Base-by-base conservation (phyloP, 257 asterid genomes). In the Mentha longifolia region DNA sequence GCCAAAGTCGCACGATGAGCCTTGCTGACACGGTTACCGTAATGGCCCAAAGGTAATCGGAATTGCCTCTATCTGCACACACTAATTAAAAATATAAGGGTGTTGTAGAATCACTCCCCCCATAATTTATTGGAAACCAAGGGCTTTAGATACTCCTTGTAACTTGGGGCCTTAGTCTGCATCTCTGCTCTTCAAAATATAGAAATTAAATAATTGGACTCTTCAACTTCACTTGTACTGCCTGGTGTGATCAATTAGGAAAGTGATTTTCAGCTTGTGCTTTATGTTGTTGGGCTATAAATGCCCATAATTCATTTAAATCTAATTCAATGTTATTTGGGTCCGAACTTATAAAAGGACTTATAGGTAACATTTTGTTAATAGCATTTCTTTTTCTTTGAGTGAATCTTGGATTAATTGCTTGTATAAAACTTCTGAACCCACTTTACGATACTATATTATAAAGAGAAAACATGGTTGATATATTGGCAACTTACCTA, bases 1-100 rank as follows among this genome's bases (percentile, higher is more conserved):
- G 99, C 75, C 97, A 91, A 84, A 94, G 98, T 77, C 92, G 93
- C 69, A 91, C 97, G 0, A 85, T 95, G 97, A 88, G 98, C 84
- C 89, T 95, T 55, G 92, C 97, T 42, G 97, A 95, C 72, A 95
- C 98, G 71, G 99, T 95, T 14, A 78, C 92, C 31, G 98, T 92
- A 71, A 95, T 95, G 99, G 99, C 98, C 42, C 98, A 89, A 75
- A 95, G 98, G 99, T 94, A 81, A 45, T 42, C 46, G 22, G 43
- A 67, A 67, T 69, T 66, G 33, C 63, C 64, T 71, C 35, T 55
- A 15, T 25, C 20, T 0, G 33, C 42, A 7, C 13, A 67, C 59
- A 50, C 61, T n/a, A 64, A 14, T 45, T 10, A 19, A 30, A 3
- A 20, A 22, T 15, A 33, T 51, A 37, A 28, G 33, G 10, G 35